Percentiles rank a stretch among this genome's conserved stretches.
Evolutionary conservation across 2,329 filamentous ascomycete species (phyloP).

Genomic region (Anisogramma anomala): DNA sequence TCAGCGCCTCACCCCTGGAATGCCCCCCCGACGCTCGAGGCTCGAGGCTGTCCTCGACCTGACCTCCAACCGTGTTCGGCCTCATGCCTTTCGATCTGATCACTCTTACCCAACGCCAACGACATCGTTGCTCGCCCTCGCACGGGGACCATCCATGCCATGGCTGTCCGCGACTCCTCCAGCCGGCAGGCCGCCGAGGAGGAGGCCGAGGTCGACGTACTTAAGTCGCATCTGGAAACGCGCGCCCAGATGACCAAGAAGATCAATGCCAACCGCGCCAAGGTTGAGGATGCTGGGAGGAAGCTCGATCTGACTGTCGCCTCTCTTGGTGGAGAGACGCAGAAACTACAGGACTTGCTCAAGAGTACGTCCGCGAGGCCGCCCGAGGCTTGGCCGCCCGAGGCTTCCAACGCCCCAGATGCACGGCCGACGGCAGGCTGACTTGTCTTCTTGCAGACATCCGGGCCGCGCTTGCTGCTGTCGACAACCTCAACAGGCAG

Average conservation of each 20-base stretch:
- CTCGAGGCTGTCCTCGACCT: no score
- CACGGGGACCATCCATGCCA: no score
- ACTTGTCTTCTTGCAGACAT: slow-evolving; percentile 47
- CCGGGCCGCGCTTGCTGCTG: slow-evolving; percentile 72
- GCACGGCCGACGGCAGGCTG: background rate
- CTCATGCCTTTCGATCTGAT: no score
- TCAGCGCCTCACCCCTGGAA: no score
- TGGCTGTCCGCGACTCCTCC: slow-evolving; percentile 40
- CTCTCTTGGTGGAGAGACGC: slow-evolving; percentile 85
- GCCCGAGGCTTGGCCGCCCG: no score
- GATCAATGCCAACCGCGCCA: slow-evolving; percentile 76
- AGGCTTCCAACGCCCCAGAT: no score
- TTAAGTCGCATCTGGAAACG: slow-evolving; percentile 72
- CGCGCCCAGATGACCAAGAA: slow-evolving; percentile 89
- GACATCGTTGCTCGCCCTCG: no score
- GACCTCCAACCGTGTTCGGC: no score
- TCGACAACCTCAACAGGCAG: slow-evolving; percentile 81
- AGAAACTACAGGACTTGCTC: slow-evolving; percentile 75
- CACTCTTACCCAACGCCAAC: no score
- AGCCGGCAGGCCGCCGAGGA: slow-evolving; percentile 47
- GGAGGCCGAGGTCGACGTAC: slow-evolving; percentile 59
- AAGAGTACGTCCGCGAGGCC: slow-evolving; percentile 44
- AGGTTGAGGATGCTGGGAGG: slow-evolving; percentile 78
- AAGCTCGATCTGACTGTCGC: slow-evolving; percentile 86
- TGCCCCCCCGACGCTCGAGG: no score